Evolutionary conservation across 352 stramenopile species (phyloP), one percentile per base, ranked within the genome.

Genomic region (Phytophthora kernoviae): DNA sequence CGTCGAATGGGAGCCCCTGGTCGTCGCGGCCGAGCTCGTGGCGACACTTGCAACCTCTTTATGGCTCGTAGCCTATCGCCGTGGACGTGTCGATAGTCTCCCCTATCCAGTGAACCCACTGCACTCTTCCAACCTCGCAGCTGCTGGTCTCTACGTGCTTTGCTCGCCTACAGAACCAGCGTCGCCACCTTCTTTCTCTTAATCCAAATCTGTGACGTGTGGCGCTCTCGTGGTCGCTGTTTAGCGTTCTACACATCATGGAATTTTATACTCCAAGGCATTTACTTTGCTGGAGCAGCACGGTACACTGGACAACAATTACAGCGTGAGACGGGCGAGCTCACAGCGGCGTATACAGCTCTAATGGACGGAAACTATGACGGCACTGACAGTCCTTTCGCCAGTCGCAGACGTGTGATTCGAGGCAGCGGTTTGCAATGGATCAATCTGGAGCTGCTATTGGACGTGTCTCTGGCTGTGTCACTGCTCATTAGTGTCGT

Each of bases 221-320:
- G 77, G 37, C 77, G 81, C 39, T 83, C 85, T 14, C 26, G 44
- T 9, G 61, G 59, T 27, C 62, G 64, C 30, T 91, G 85, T 41
- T 54, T 93, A 46, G 60, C 61, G 44, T 92, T 94, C 59, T 94
- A 90, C 68, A 94, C 85, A 36, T 90, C 81, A n/a, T 94, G 85
- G 85, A 94, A 94, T 62, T 91, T 93, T 41, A 73, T 89, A n/a
- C 58, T 76, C 2, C 83, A 94, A 54, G 80, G 79, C 41, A 37
- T 49, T 26, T 92, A 92, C 73, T 92, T 92, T 58, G 34, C 34
- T 0, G 21, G 54, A 5, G 80, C 82, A 7, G 60, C 70, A 0
- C 49, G 42, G 33, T 58, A 67, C 15, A 86, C 80, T 4, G 52
- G 54, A 44, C 43, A 52, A 10, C 49, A 70, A 21, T 51, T 71